Conservation (phyloP, 805 yeast species). For the Teunomyces tritomae region DNA sequence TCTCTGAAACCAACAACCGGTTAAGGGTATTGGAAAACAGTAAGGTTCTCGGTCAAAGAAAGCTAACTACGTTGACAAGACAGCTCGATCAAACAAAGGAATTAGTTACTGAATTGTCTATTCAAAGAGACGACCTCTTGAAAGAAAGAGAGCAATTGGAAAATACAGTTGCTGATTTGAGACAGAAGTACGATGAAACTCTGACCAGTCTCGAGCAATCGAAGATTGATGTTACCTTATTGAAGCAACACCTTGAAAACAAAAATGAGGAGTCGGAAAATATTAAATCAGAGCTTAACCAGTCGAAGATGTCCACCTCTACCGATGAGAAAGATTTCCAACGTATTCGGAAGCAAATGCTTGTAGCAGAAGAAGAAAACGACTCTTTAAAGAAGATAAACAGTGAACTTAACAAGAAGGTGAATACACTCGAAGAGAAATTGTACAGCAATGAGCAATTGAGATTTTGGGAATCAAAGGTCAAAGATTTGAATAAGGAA, state of each 20-base stretch:
- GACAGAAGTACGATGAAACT: slow-evolving; percentile 25
- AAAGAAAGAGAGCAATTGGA: slow-evolving; percentile 33
- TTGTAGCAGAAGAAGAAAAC: slow-evolving; percentile 64
- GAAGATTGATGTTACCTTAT: slow-evolving; percentile 26
- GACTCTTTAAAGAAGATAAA: slow-evolving; percentile 58
- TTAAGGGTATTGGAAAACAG: slow-evolving; percentile 33
- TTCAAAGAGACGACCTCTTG: slow-evolving; percentile 61
- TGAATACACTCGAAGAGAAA: slow-evolving; percentile 46
- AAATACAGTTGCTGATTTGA: slow-evolving; percentile 25
- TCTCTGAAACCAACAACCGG: slow-evolving; percentile 26
- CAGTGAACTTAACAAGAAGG: slow-evolving; percentile 45
- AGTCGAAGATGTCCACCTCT: slow-evolving; percentile 24
- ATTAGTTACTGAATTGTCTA: slow-evolving; percentile 57
- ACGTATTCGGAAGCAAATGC: slow-evolving; percentile 45
- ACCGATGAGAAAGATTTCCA: slow-evolving; percentile 36
- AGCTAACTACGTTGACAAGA: slow-evolving; percentile 30
- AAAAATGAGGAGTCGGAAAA: slow-evolving; percentile 33
- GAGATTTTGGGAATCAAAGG: slow-evolving; percentile 59
- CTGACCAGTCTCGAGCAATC: slow-evolving; percentile 21
- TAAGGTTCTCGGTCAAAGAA: slow-evolving; percentile 33
- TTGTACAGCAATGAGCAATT: slow-evolving; percentile 51
- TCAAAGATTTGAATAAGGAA: slow-evolving; percentile 50
- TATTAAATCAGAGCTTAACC: slow-evolving; percentile 33
- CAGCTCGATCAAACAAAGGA: slow-evolving; percentile 59
- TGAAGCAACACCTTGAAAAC: slow-evolving; percentile 34